Evolutionary conservation across 176 grass and related monocot genomes (phyloP).

Genomic region (Bromus sterilis): DNA sequence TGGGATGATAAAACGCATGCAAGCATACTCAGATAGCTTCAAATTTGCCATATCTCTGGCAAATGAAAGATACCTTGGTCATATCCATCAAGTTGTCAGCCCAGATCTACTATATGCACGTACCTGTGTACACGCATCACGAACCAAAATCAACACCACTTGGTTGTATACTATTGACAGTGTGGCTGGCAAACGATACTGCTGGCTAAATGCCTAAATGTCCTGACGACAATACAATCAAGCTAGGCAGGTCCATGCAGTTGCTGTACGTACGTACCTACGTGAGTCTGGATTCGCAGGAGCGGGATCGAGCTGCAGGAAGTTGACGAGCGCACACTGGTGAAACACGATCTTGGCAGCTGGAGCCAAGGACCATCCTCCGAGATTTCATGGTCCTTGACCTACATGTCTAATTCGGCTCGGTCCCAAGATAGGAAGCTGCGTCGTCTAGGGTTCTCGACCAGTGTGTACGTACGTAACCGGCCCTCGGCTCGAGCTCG

Average conservation of each 20-base stretch:
- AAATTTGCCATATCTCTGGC: too few species aligned
- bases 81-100: not conserved
- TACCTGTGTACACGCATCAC: not conserved
- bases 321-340: not conserved
- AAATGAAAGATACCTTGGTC: too few species aligned
- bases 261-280: not conserved
- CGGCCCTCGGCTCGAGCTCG: not conserved
- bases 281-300: not conserved
- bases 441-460: constrained; percentile 14
- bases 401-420: constrained; percentile 14
- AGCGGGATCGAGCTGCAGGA: not conserved
- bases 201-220: too few species aligned
- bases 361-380: constrained; percentile 14
- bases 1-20: too few species aligned
- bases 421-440: constrained; percentile 26
- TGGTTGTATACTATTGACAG: not conserved
- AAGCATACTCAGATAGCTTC: too few species aligned
- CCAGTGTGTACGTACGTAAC: not conserved
- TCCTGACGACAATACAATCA: not conserved
- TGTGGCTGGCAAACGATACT: not conserved
- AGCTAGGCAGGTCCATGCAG: not conserved
- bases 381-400: constrained; percentile 21
- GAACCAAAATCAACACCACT: not conserved
- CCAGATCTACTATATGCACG: not conserved
- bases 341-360: not conserved